These are phyloP conservation scores for Penstemon davidsonii DNA, from an alignment of 257 asterid genomes.

Conservation along the genomic window DNA sequence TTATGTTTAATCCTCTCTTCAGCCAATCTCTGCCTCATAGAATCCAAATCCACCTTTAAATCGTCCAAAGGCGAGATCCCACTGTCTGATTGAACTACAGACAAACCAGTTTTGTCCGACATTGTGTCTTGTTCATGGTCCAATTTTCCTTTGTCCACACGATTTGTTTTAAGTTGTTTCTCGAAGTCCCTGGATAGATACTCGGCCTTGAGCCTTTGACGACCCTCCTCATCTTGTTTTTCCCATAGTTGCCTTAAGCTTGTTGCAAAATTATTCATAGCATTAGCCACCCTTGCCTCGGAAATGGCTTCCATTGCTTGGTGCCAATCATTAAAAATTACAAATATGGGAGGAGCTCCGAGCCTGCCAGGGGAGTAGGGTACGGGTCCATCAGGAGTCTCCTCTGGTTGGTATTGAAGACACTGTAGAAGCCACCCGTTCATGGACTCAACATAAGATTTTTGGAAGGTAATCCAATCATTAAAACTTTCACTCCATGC, in stretches of 20 bases:
- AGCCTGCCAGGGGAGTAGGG: slow-evolving; percentile 92
- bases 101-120: no score
- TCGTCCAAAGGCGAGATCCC: slow-evolving; percentile 67
- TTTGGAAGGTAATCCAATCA: slow-evolving; percentile 77
- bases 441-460: slow-evolving; percentile 70
- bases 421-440: slow-evolving; percentile 85
- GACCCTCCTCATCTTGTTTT: slow-evolving; percentile 85
- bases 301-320: slow-evolving; percentile 81
- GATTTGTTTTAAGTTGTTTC: slow-evolving; percentile 43
- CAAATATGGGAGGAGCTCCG: slow-evolving; percentile 90
- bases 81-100: slow-evolving; percentile 60
- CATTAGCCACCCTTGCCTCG: slow-evolving; percentile 63
- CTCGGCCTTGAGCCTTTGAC: slow-evolving; percentile 78
- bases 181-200: slow-evolving; percentile 60
- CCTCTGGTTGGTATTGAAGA: slow-evolving; percentile 66
- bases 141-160: slow-evolving; percentile 37
- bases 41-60: slow-evolving; percentile 81
- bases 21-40: slow-evolving; percentile 52
- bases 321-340: slow-evolving; percentile 84
- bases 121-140: no score
- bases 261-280: slow-evolving; percentile 74
- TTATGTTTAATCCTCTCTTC: slow-evolving; percentile 84
- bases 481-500: slow-evolving; percentile 72
- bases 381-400: slow-evolving; percentile 71
- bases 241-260: slow-evolving; percentile 75